Conservation (phyloP, 2,329 filamentous ascomycete species). For the Camillea tinctor region DNA sequence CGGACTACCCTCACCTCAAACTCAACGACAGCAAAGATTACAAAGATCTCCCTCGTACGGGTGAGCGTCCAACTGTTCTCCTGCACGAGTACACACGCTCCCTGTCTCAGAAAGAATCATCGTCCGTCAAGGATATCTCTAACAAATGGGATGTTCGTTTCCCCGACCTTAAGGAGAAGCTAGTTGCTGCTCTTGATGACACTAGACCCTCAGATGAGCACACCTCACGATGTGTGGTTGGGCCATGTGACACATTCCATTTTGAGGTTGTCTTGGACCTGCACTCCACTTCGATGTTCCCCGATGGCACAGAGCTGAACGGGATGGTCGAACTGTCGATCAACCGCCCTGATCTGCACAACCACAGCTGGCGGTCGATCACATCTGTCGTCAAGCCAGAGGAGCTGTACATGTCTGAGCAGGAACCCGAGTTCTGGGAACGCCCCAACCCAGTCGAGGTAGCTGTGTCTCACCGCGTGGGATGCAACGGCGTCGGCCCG, state of each 20-base stretch:
- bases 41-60: constrained; percentile 47
- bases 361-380: constrained; percentile 59
- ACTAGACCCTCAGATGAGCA: constrained; percentile 34
- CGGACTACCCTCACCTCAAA: constrained; percentile 53
- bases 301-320: constrained; percentile 58
- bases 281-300: constrained; percentile 56
- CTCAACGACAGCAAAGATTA: constrained; percentile 53
- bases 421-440: constrained; percentile 43
- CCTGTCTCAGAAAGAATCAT: constrained; percentile 55
- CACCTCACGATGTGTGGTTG: constrained; percentile 34
- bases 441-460: constrained; percentile 51
- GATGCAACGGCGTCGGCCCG: constrained; percentile 44
- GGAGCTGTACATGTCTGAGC: constrained; percentile 47
- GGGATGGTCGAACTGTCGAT: constrained; percentile 60
- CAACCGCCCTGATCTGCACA: constrained; percentile 51
- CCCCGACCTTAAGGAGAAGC: constrained; percentile 52
- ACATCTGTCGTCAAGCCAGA: constrained; percentile 57
- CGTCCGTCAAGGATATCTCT: constrained; percentile 52
- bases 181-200: constrained; percentile 49
- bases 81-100: constrained; percentile 59
- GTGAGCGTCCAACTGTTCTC: constrained; percentile 46
- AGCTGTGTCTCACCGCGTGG: constrained; percentile 46
- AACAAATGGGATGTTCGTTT: constrained; percentile 59
- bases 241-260: constrained; percentile 58
- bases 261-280: constrained; percentile 61